Evolutionary conservation across 768 basidiomycete genomes (phyloP).

Genomic region (Paxillus ammoniavirescens): DNA sequence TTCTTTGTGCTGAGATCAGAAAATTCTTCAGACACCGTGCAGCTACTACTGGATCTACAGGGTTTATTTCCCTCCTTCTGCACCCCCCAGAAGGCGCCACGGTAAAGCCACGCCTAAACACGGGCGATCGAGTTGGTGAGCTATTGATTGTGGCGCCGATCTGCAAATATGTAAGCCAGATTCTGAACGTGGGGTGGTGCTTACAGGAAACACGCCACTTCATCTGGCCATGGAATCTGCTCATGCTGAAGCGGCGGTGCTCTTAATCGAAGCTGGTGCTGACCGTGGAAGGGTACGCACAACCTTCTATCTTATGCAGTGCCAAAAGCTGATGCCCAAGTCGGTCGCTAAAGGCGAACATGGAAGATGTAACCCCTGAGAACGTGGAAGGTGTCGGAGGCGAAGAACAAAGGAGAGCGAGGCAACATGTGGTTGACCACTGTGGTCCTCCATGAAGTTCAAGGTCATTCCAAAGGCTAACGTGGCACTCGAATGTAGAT

Average conservation of each 20-base stretch:
- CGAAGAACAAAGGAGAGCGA: constrained; percentile 75
- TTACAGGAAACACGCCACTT: constrained; percentile 87
- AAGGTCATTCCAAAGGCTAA: not conserved
- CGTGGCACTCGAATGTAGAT: not conserved
- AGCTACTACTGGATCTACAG: constrained; percentile 90
- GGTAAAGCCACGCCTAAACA: constrained; percentile 81
- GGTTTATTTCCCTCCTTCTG: constrained; percentile 84
- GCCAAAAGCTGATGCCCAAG: constrained; percentile 1
- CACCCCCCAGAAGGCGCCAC: constrained; percentile 69
- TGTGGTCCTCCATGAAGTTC: constrained; percentile 49
- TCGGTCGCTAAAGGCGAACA: constrained; percentile 56
- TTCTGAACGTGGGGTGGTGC: not conserved
- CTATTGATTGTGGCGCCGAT: not conserved
- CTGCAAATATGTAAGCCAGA: not conserved
- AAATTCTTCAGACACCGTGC: constrained; percentile 75
- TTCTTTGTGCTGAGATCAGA: constrained; percentile 3
- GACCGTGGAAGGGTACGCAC: constrained; percentile 80
- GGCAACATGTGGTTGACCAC: constrained; percentile 68
- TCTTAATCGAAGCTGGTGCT: constrained; percentile 93
- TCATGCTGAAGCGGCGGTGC: constrained; percentile 86
- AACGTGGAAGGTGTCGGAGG: constrained; percentile 89
- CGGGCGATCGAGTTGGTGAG: constrained; percentile 74
- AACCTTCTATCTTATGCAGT: not conserved
- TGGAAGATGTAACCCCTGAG: constrained; percentile 86
- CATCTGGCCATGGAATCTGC: constrained; percentile 98